Conservation (phyloP, 108 stramenopile genomes). For the Cyclotella choctawhatcheeana region DNA sequence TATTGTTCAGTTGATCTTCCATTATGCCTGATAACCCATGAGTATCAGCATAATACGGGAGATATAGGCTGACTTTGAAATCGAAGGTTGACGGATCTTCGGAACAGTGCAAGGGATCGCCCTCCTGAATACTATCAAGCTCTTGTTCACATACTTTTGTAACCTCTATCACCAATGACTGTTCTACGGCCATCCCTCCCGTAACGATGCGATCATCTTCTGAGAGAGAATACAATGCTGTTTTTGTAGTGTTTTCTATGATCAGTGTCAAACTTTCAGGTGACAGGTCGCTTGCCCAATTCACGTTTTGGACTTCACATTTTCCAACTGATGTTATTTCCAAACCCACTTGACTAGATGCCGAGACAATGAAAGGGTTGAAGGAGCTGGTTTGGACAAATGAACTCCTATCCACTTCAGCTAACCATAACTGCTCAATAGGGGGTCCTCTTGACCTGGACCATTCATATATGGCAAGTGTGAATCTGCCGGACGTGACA, state of each 20-base stretch:
- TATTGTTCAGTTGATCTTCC: conserved; percentile 1
- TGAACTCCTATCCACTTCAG: background rate
- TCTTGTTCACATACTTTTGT: conserved; percentile 4
- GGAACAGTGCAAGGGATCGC: background rate
- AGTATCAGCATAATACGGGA: conserved; percentile 4
- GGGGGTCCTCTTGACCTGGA: conserved; percentile 1
- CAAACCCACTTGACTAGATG: background rate
- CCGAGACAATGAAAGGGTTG: conserved; percentile 15
- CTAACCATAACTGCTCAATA: conserved; percentile 3
- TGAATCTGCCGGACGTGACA: conserved; percentile 6
- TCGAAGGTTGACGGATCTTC: background rate
- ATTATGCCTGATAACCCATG: background rate
- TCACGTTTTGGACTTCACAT: conserved; percentile 7
- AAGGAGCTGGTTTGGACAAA: background rate
- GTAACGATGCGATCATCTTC: background rate
- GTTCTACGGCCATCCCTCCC: background rate
- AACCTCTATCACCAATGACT: background rate
- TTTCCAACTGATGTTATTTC: conserved; percentile 10
- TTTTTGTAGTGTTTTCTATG: background rate
- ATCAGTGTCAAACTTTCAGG: background rate
- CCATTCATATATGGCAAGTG: background rate
- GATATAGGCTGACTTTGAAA: background rate
- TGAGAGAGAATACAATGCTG: conserved; percentile 1
- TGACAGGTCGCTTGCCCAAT: background rate
- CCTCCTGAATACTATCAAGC: conserved; percentile 3